Evolutionary conservation across 345 rosid species (phyloP).

Genomic region (Rhizophora mangle): DNA sequence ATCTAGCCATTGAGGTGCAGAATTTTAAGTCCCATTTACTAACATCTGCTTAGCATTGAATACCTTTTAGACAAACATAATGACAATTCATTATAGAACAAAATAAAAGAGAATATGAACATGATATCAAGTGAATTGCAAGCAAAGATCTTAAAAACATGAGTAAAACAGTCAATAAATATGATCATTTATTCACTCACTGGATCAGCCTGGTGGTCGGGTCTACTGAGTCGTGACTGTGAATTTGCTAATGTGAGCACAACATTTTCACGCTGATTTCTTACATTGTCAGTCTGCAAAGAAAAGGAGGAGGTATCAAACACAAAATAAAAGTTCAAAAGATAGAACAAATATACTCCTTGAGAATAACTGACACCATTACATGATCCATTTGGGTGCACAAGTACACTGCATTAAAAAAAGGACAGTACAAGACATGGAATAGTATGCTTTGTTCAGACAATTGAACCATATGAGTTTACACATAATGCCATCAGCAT

Average conservation of each 20-base stretch:
- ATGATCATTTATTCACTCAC: conserved; percentile 47
- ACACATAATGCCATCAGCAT: no score
- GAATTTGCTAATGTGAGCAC: conserved; percentile 84
- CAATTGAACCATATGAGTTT: no score
- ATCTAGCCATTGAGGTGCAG: no score
- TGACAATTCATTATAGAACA: neutral
- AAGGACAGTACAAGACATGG: no score
- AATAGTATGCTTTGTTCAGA: no score
- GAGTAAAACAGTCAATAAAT: neutral
- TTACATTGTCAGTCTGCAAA: conserved; percentile 76
- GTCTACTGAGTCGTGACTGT: conserved; percentile 71
- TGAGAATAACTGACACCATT: neutral
- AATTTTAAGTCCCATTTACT: no score
- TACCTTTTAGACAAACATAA: neutral
- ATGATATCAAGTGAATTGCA: neutral
- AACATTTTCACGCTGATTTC: conserved; percentile 94
- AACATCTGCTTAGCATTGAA: no score
- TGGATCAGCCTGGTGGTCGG: conserved; percentile 59
- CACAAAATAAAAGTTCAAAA: conserved; percentile 7
- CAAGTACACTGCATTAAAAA: no score
- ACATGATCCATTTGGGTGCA: no score
- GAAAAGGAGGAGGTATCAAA: conserved; percentile 10
- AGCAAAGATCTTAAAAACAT: neutral
- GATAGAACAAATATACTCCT: neutral
- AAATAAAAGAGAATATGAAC: neutral